Conservation (phyloP, 345 rosid species). For the Populus alba region DNA sequence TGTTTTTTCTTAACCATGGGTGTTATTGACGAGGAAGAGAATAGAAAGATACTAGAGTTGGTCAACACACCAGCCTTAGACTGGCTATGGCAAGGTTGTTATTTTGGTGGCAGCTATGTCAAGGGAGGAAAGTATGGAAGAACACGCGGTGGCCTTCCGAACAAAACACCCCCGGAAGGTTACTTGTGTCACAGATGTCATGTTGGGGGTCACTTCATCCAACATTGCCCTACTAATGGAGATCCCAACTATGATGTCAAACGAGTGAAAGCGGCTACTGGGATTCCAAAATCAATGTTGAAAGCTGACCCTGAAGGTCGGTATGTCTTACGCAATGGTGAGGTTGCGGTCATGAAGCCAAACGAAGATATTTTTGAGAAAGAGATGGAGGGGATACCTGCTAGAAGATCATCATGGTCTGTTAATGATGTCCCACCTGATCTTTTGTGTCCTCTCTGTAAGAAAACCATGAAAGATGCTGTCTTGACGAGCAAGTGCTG, state of each 20-base stretch:
- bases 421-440: neutral
- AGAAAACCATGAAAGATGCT: conserved; percentile 8
- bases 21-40: too few relatives aligned
- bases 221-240: conserved; percentile 4
- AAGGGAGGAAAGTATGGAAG: too few relatives aligned
- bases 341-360: neutral
- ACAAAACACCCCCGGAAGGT: neutral
- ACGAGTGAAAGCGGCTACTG: neutral
- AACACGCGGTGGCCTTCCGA: neutral
- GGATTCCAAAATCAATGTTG: neutral
- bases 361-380: neutral
- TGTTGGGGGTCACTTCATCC: conserved; percentile 1
- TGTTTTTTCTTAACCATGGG: too few relatives aligned
- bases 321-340: neutral
- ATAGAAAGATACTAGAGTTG: too few relatives aligned
- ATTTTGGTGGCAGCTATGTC: neutral
- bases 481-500: conserved; percentile 12
- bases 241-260: conserved; percentile 1
- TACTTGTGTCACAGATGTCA: neutral
- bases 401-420: neutral
- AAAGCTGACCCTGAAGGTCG: neutral
- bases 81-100: neutral
- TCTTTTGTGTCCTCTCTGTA: neutral
- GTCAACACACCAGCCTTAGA: too few relatives aligned
- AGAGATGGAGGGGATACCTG: neutral